Conservation (phyloP, 345 rosid genomes). For the Carallia brachiata region DNA sequence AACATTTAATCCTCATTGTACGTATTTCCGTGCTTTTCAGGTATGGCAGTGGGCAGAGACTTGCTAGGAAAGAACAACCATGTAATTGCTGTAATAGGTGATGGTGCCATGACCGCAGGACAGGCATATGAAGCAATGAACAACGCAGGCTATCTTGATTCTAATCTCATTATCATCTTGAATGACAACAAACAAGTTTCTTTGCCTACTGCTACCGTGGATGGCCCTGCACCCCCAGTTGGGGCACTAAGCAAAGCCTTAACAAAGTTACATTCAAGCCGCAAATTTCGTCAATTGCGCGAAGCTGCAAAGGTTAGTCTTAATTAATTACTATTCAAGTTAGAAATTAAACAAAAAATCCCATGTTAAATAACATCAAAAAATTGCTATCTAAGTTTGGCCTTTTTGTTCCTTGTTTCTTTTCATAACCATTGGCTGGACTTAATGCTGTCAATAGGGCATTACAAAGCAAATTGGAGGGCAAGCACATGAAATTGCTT, state of each 20-base stretch:
- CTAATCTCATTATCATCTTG: slow-evolving; percentile 44
- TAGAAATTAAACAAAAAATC: background rate
- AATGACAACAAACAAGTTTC: slow-evolving; percentile 53
- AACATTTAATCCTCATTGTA: too few relatives aligned
- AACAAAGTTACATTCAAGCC: slow-evolving; percentile 29
- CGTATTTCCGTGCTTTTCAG: slow-evolving; percentile 7
- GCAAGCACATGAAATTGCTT: slow-evolving; percentile 29
- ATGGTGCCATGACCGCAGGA: slow-evolving; percentile 59
- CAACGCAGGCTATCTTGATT: slow-evolving; percentile 49
- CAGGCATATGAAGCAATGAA: slow-evolving; percentile 56
- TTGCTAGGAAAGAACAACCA: slow-evolving; percentile 42
- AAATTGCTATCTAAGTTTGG: background rate
- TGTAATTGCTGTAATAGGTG: slow-evolving; percentile 49
- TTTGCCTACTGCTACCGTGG: slow-evolving; percentile 49
- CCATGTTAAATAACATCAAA: too few relatives aligned
- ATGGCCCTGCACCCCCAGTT: slow-evolving; percentile 50
- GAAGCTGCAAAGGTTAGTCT: slow-evolving; percentile 41
- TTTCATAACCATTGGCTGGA: background rate
- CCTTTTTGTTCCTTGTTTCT: too few relatives aligned
- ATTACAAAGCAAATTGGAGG: slow-evolving; percentile 39
- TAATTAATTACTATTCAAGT: background rate
- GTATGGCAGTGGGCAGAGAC: slow-evolving; percentile 57
- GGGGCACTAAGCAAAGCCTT: slow-evolving; percentile 47
- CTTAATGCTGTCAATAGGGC: slow-evolving; percentile 18
- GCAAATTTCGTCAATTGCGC: slow-evolving; percentile 28